These are phyloP conservation scores for Mycena citricolor DNA, from an alignment of 1,284 basidiomycete species.

Conservation along the genomic window DNA sequence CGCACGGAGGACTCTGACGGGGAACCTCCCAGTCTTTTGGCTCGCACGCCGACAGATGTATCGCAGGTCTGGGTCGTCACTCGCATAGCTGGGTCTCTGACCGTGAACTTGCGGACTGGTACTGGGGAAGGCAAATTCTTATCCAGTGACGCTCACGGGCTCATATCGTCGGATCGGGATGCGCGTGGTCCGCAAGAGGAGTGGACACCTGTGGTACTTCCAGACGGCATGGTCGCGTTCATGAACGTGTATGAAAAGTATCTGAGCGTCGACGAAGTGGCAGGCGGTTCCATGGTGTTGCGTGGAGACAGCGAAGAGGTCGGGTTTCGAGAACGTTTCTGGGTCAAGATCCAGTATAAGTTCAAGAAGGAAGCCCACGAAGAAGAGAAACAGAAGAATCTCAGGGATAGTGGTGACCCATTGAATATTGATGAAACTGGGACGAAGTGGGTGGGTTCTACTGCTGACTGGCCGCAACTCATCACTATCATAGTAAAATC, in stretches of 20 bases:
- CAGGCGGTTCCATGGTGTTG: conserved; percentile 74
- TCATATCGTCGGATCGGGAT: conserved; percentile 79
- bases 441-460: conserved; percentile 58
- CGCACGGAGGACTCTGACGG: conserved; percentile 42
- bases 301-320: conserved; percentile 82
- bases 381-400: conserved; percentile 69
- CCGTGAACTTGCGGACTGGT: conserved; percentile 80
- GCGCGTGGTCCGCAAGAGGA: conserved; percentile 86
- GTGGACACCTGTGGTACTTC: conserved; percentile 76
- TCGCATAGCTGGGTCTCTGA: conserved; percentile 75
- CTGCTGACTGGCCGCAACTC: conserved; percentile 12
- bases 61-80: conserved; percentile 87
- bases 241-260: conserved; percentile 86
- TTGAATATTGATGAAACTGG: conserved; percentile 65
- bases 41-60: conserved; percentile 73
- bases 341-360: conserved; percentile 88
- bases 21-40: conserved; percentile 47
- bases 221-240: conserved; percentile 80
- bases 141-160: conserved; percentile 79
- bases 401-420: conserved; percentile 56
- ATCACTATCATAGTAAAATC: conserved; percentile 58
- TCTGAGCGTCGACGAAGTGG: conserved; percentile 77
- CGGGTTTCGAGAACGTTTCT: conserved; percentile 80
- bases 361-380: conserved; percentile 86
- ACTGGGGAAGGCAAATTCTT: conserved; percentile 86